These are phyloP conservation scores for Calonectria pseudoreteaudii DNA, from an alignment of 2,329 filamentous ascomycete species.

Conservation along the genomic window DNA sequence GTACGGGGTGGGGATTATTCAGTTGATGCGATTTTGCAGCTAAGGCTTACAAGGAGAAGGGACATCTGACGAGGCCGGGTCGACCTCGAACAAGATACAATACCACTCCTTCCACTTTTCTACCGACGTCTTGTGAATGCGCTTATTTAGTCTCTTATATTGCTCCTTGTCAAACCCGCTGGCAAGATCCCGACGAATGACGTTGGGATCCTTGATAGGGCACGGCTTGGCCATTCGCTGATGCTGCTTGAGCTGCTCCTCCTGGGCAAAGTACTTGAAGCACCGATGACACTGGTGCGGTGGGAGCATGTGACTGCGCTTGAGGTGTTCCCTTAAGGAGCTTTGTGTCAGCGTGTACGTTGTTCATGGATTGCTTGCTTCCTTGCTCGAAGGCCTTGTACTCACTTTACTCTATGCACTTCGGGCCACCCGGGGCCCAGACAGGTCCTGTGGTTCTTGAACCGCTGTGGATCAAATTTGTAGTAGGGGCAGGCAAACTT, in stretches of 20 bases:
- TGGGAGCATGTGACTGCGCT: conserved; percentile 35
- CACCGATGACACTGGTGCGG: conserved; percentile 37
- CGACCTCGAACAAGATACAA: conserved; percentile 26
- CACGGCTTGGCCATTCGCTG: conserved; percentile 34
- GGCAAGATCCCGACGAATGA: conserved; percentile 23
- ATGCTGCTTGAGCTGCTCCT: conserved; percentile 35
- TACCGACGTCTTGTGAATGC: conserved; percentile 11
- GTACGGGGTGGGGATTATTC: background rate
- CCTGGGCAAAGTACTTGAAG: conserved; percentile 29
- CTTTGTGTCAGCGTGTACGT: background rate
- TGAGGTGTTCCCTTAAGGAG: conserved; percentile 39
- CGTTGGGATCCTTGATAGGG: conserved; percentile 29
- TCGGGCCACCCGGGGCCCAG: conserved; percentile 39
- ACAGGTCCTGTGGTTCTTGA: conserved; percentile 37
- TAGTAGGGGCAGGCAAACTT: conserved; percentile 52
- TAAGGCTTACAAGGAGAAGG: conserved; percentile 28
- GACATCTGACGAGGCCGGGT: conserved; percentile 18
- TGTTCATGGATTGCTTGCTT: too few relatives aligned
- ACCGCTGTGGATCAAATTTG: conserved; percentile 47
- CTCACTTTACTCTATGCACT: conserved; percentile 41
- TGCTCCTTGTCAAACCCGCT: conserved; percentile 41
- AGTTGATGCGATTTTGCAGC: background rate
- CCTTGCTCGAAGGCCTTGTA: background rate
- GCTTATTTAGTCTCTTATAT: conserved; percentile 33
- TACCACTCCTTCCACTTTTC: conserved; percentile 28